Evolutionary conservation across 345 rosid genomes (phyloP).

Genomic region (Salix dunnii): DNA sequence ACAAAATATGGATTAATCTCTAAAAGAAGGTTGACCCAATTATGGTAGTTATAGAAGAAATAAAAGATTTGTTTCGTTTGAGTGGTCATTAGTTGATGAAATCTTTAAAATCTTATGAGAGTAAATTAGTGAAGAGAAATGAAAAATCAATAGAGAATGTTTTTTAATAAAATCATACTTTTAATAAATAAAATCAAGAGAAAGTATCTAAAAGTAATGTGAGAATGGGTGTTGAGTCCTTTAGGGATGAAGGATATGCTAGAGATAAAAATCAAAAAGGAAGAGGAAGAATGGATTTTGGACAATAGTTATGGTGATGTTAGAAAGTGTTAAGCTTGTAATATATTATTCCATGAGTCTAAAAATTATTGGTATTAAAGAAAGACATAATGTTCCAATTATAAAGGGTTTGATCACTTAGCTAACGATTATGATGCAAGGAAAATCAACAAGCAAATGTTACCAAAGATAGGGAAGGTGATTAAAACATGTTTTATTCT

Average conservation of each 20-base stretch:
- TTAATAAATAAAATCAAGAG: no score
- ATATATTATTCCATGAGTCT: no score
- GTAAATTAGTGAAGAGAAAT: not conserved
- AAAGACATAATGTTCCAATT: no score
- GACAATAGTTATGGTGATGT: not conserved
- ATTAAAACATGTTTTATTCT: no score
- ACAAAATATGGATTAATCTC: no score
- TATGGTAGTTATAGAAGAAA: no score
- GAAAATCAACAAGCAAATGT: not conserved
- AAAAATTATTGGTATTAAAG: not conserved
- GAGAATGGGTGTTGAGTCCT: not conserved
- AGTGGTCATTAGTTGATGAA: not conserved
- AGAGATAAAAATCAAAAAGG: accelerated
- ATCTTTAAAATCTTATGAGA: no score
- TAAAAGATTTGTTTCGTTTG: not conserved
- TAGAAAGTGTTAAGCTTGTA: not conserved
- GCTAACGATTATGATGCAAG: no score
- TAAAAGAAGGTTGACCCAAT: not conserved
- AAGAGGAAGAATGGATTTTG: no score
- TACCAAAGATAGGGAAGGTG: not conserved
- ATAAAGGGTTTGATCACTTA: no score
- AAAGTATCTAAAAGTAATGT: not conserved
- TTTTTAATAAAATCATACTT: no score
- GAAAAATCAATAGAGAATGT: no score
- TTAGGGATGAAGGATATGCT: not conserved